Conservation (phyloP, 148 eudicot genomes). For the Spergularia marina region DNA sequence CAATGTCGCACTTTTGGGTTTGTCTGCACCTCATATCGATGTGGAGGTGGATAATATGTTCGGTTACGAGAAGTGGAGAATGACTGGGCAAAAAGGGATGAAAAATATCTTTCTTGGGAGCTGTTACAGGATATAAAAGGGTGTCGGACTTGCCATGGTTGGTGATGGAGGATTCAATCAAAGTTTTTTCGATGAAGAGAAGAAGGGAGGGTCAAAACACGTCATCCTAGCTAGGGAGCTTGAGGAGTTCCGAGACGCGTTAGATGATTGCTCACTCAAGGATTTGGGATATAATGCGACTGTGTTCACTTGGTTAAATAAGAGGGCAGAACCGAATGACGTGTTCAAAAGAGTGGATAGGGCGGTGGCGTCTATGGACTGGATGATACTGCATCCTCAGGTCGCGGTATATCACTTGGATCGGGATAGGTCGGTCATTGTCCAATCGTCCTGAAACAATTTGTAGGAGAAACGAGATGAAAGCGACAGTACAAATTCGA, state of each 20-base stretch:
- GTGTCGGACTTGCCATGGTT: neutral
- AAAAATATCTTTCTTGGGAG: neutral
- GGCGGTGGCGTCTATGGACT: neutral
- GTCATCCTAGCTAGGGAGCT: neutral
- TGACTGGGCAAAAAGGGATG: neutral
- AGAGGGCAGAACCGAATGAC: too few relatives aligned
- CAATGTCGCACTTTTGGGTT: too few relatives aligned
- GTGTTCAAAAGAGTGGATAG: neutral
- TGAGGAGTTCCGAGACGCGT: too few relatives aligned
- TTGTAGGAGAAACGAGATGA: neutral
- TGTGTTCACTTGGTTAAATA: too few relatives aligned
- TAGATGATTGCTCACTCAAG: too few relatives aligned
- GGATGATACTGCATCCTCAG: too few relatives aligned
- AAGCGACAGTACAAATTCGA: neutral
- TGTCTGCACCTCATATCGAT: too few relatives aligned
- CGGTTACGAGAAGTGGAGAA: too few relatives aligned
- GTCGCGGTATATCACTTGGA: neutral
- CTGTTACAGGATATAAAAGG: neutral
- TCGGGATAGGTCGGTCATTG: neutral
- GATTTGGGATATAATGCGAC: too few relatives aligned
- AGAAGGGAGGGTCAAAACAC: neutral
- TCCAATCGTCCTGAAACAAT: neutral
- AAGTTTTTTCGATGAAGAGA: neutral
- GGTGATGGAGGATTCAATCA: neutral
- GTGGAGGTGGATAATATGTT: too few relatives aligned